Evolutionary conservation across 352 stramenopile species (phyloP).

Genomic region (Aphanomyces euteiches): DNA sequence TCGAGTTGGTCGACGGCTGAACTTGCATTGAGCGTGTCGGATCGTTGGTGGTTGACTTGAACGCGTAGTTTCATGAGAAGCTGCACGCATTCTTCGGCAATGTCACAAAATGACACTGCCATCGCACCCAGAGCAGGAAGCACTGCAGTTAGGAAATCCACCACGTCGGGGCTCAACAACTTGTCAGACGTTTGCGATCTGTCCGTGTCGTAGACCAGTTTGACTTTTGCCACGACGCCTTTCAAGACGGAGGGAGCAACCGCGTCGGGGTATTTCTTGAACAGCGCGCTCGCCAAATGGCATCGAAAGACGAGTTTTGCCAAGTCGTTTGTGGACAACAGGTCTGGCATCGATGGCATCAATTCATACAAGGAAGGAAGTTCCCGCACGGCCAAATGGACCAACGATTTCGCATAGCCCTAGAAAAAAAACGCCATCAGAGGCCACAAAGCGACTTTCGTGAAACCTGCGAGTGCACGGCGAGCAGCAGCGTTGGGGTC

Average conservation of each 20-base stretch:
- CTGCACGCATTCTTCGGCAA: slow-evolving; percentile 21
- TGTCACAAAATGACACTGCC: not conserved
- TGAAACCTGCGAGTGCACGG: slow-evolving; percentile 15
- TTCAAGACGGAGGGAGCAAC: not conserved
- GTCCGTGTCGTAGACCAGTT: slow-evolving; percentile 23
- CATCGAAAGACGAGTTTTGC: slow-evolving; percentile 17
- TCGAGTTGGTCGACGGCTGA: not conserved
- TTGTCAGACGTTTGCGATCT: slow-evolving; percentile 11
- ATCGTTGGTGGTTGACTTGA: slow-evolving; percentile 9
- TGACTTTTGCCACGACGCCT: slow-evolving; percentile 12
- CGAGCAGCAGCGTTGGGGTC: not conserved
- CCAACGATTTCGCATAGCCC: slow-evolving; percentile 1
- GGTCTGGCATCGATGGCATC: slow-evolving; percentile 16
- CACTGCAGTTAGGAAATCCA: slow-evolving; percentile 10
- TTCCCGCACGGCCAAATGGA: not conserved
- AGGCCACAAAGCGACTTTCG: not conserved
- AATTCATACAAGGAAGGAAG: slow-evolving; percentile 1
- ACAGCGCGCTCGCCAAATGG: not conserved
- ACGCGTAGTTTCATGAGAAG: slow-evolving; percentile 18
- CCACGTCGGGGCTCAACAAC: slow-evolving; percentile 6
- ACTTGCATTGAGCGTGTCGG: slow-evolving; percentile 13
- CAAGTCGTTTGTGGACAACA: slow-evolving; percentile 18
- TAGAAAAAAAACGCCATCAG: not conserved
- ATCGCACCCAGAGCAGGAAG: slow-evolving; percentile 1
- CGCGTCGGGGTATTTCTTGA: not conserved